Percentiles rank a stretch among this genome's conserved stretches.
Conservation (phyloP, 768 basidiomycete species). For the Leccinellum albellum region DNA sequence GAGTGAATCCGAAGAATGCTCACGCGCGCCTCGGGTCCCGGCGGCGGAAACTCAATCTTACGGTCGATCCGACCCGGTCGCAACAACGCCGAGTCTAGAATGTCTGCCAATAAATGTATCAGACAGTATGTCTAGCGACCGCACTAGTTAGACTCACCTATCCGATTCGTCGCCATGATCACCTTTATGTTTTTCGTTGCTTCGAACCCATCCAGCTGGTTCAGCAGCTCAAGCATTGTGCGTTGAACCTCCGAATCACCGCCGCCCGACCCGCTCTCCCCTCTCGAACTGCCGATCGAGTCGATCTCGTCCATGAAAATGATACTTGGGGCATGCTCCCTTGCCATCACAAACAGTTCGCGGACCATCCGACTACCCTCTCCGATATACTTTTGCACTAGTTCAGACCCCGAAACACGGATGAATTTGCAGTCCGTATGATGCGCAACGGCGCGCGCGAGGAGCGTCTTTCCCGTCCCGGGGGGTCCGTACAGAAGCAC, state of each 20-base stretch:
- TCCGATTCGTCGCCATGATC: constrained; percentile 50
- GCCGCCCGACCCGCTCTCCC: constrained; percentile 72
- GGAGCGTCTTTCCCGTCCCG: background rate
- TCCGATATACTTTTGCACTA: background rate
- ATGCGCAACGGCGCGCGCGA: constrained; percentile 79
- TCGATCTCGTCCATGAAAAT: constrained; percentile 99
- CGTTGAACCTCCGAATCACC: constrained; percentile 74
- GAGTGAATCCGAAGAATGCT: constrained; percentile 49
- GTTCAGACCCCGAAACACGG: background rate
- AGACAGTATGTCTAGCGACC: background rate
- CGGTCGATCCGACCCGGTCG: constrained; percentile 90
- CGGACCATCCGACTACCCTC: constrained; percentile 80
- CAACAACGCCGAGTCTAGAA: constrained; percentile 88
- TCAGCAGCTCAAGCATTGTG: background rate
- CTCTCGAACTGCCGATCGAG: constrained; percentile 90
- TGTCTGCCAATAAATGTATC: constrained; percentile 49
- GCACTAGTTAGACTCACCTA: constrained; percentile 43
- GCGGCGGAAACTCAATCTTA: constrained; percentile 46
- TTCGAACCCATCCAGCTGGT: background rate
- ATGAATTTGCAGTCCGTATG: constrained; percentile 94
- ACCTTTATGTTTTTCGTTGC: background rate
- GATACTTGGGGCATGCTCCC: constrained; percentile 96
- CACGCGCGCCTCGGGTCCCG: constrained; percentile 93
- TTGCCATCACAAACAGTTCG: constrained; percentile 96
- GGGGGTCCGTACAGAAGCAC: background rate